Conservation (phyloP, 805 yeast species). For the Cyberlindnera bimundalis region DNA sequence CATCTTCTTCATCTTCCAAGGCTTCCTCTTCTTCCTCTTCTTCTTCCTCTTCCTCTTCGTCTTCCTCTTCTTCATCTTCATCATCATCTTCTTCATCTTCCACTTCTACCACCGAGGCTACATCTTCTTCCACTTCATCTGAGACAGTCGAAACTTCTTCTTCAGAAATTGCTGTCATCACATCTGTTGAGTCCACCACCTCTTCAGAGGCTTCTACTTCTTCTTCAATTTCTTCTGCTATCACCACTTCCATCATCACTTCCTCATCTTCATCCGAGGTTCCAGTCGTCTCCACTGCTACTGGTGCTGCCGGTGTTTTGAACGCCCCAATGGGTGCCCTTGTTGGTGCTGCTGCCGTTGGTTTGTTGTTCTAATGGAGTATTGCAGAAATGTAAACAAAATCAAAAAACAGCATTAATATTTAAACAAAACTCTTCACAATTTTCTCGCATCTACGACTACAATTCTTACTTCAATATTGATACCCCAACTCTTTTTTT, state of each 20-base stretch:
- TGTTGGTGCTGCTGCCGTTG: slow-evolving; percentile 36
- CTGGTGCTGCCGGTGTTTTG: slow-evolving; percentile 30
- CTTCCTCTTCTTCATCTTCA: slow-evolving; percentile 26
- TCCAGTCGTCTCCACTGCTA: slow-evolving; percentile 9
- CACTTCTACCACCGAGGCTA: slow-evolving; percentile 24
- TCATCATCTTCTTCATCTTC: slow-evolving; percentile 25
- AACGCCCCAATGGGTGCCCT: slow-evolving; percentile 40
- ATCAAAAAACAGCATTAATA: too few relatives aligned
- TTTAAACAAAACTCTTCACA: too few relatives aligned
- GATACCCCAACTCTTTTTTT: too few relatives aligned
- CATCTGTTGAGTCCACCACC: slow-evolving; percentile 22
- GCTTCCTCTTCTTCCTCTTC: slow-evolving; percentile 29
- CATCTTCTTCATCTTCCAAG: too few relatives aligned
- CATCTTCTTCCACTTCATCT: slow-evolving; percentile 22
- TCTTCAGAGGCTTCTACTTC: slow-evolving; percentile 20
- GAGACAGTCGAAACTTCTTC: slow-evolving; percentile 18
- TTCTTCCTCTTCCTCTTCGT: slow-evolving; percentile 31
- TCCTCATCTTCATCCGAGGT: slow-evolving; percentile 4
- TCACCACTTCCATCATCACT: slow-evolving; percentile 14
- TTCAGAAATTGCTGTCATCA: slow-evolving; percentile 15
- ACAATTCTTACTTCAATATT: too few relatives aligned
- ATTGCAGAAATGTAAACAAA: too few relatives aligned
- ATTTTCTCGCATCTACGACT: too few relatives aligned
- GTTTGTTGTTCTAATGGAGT: slow-evolving; percentile 19
- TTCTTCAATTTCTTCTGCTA: slow-evolving; percentile 3